These are phyloP conservation scores for Butyriboletus loyo DNA, from an alignment of 768 basidiomycete species.

Conservation along the genomic window DNA sequence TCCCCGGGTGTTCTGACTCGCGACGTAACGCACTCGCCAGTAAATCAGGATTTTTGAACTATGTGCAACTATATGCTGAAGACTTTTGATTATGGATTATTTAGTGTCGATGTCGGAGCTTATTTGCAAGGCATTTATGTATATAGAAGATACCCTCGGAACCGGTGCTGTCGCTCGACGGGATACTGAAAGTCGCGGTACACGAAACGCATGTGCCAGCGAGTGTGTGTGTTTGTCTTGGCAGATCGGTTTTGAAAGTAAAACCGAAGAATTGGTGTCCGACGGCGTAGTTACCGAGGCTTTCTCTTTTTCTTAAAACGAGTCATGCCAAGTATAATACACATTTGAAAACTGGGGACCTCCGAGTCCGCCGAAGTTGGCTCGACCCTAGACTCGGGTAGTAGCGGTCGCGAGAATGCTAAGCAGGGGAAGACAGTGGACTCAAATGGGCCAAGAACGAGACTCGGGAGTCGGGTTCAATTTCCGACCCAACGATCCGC, in stretches of 20 bases:
- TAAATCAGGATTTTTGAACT: constrained; percentile 37
- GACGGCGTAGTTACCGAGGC: background rate
- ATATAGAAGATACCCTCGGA: background rate
- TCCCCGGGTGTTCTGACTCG: background rate
- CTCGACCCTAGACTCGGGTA: background rate
- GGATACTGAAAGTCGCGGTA: background rate
- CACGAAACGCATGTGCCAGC: background rate
- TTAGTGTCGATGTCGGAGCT: background rate
- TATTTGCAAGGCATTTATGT: background rate
- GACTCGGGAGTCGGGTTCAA: background rate
- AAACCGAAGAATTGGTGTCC: constrained; percentile 2
- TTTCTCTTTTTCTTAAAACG: background rate
- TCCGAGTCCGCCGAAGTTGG: background rate
- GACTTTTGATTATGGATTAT: constrained; percentile 35
- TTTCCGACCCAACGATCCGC: constrained; percentile 14
- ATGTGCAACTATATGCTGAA: constrained; percentile 37
- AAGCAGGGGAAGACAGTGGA: background rate
- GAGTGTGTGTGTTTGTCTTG: background rate
- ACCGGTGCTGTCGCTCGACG: background rate
- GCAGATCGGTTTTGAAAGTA: background rate
- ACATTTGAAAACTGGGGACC: background rate
- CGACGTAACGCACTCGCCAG: constrained; percentile 11
- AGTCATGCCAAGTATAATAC: background rate
- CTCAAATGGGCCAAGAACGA: background rate
- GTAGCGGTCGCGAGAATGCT: background rate